Evolutionary conservation across 495 filamentous ascomycete species (phyloP).

Genomic region (Penicillium canariense): DNA sequence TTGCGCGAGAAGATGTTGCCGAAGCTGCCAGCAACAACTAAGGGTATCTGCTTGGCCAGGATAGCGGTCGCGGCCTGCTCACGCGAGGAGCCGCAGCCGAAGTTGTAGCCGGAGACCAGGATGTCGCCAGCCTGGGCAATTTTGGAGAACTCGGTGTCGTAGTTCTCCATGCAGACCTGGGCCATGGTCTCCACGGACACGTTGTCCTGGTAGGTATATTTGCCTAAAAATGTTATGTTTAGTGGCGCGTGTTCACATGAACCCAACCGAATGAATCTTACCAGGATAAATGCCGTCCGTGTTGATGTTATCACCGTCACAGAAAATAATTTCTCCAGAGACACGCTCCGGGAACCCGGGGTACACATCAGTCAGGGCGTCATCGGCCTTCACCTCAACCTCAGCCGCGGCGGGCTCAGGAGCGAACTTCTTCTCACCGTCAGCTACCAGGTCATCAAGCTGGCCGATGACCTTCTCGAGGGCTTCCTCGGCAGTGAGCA

Average conservation of each 20-base stretch:
- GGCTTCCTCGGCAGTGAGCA: constrained; percentile 61
- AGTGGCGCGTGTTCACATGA: no score
- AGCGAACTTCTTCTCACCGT: constrained; percentile 43
- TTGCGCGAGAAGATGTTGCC: constrained; percentile 88
- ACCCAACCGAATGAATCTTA: no score
- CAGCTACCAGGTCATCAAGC: constrained; percentile 60
- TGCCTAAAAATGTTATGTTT: no score
- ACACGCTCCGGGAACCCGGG: constrained; percentile 53
- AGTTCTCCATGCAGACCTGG: constrained; percentile 88
- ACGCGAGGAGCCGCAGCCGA: constrained; percentile 77
- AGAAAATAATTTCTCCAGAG: constrained; percentile 53
- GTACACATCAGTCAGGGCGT: constrained; percentile 43
- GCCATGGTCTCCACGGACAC: constrained; percentile 77
- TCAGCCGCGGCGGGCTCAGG: constrained; percentile 18
- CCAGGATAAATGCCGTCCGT: constrained; percentile 78
- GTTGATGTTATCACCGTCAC: constrained; percentile 52
- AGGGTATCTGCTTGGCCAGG: constrained; percentile 76
- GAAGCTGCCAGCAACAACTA: constrained; percentile 84
- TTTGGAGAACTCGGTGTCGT: constrained; percentile 65
- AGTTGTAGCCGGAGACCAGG: constrained; percentile 85
- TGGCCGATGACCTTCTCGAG: constrained; percentile 67
- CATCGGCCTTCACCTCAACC: constrained; percentile 19
- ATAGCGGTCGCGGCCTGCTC: constrained; percentile 92
- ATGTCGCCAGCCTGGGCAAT: constrained; percentile 68
- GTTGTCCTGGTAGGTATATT: constrained; percentile 88